Percentiles rank a stretch among this genome's conserved stretches.
phyloP scores from a whole-genome alignment of 2,329 filamentous ascomycete genomes.

The Alternaria solani region DNA sequence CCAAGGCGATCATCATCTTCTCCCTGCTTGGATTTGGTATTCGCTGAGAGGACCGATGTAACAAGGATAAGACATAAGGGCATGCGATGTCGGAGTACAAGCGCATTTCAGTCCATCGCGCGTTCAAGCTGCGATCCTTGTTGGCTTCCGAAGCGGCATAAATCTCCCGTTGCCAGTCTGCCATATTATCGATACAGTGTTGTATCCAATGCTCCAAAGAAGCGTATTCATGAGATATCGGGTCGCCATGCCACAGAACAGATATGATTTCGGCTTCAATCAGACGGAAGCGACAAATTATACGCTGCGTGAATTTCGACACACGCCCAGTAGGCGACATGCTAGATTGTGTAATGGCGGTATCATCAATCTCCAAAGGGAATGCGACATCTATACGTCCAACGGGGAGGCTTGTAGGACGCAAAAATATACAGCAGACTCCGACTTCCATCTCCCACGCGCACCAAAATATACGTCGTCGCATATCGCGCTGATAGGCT shows the following conservation, averaged over 20 bases:
- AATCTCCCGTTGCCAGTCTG: constrained; percentile 44
- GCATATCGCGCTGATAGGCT: constrained; percentile 47
- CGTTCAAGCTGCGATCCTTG: constrained; percentile 32
- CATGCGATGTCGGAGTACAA: constrained; percentile 46
- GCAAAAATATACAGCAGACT: constrained; percentile 45
- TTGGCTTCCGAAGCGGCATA: constrained; percentile 40
- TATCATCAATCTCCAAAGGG: constrained; percentile 46
- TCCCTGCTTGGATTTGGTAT: constrained; percentile 37
- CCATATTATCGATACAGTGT: constrained; percentile 34
- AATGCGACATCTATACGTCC: constrained; percentile 42
- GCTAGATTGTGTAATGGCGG: constrained; percentile 39
- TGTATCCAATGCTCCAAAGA: constrained; percentile 43
- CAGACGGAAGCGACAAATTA: constrained; percentile 46
- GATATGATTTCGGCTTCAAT: constrained; percentile 48
- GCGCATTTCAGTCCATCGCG: constrained; percentile 47
- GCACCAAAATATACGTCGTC: constrained; percentile 49
- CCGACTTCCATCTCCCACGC: constrained; percentile 51
- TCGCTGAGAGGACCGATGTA: constrained; percentile 41
- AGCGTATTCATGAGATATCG: constrained; percentile 35
- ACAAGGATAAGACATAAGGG: constrained; percentile 42
- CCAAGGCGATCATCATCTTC: constrained; percentile 41
- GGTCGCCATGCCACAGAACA: constrained; percentile 43
- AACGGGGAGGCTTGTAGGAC: constrained; percentile 43
- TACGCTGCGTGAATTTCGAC: constrained; percentile 46
- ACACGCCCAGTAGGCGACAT: constrained; percentile 39